Evolutionary conservation across 2,329 filamentous ascomycete genomes (phyloP).

Genomic region (Colletotrichum tropicicola): DNA sequence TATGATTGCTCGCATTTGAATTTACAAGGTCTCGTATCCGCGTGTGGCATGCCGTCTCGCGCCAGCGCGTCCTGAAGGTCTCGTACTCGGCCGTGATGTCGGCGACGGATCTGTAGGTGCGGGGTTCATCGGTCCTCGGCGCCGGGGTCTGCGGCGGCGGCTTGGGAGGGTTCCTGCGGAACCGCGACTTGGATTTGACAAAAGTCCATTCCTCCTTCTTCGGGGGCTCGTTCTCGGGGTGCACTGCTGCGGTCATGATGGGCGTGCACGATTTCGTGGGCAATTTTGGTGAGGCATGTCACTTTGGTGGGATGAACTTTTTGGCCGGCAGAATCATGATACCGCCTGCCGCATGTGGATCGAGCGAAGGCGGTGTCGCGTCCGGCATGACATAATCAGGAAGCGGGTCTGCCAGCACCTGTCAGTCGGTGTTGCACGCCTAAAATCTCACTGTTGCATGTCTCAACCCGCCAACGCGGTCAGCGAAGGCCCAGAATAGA

Average conservation of each 20-base stretch:
- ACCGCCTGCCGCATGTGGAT: background rate
- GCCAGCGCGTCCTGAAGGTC: constrained; percentile 38
- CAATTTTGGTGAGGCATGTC: background rate
- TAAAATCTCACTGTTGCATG: constrained; percentile 15
- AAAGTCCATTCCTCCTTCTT: constrained; percentile 33
- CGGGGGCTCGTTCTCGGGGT: background rate
- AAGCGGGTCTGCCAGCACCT: background rate
- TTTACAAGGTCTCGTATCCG: constrained; percentile 45
- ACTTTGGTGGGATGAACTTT: constrained; percentile 25
- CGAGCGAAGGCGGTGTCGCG: constrained; percentile 8
- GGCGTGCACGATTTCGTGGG: background rate
- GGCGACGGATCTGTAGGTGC: constrained; percentile 27
- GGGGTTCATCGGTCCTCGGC: constrained; percentile 7
- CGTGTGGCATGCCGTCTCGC: constrained; percentile 36
- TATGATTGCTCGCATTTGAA: constrained; percentile 29
- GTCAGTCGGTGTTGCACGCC: background rate
- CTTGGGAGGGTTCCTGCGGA: constrained; percentile 12
- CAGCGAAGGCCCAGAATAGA: too few species aligned
- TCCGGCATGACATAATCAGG: too few species aligned
- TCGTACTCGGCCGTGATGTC: constrained; percentile 42
- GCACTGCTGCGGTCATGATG: constrained; percentile 15
- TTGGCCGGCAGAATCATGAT: constrained; percentile 23
- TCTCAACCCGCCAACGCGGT: background rate
- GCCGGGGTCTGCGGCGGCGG: background rate
- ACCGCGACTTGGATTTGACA: constrained; percentile 32